Base-by-base conservation (phyloP, 2,329 filamentous ascomycete genomes). In the Fusarium nisikadoi region DNA sequence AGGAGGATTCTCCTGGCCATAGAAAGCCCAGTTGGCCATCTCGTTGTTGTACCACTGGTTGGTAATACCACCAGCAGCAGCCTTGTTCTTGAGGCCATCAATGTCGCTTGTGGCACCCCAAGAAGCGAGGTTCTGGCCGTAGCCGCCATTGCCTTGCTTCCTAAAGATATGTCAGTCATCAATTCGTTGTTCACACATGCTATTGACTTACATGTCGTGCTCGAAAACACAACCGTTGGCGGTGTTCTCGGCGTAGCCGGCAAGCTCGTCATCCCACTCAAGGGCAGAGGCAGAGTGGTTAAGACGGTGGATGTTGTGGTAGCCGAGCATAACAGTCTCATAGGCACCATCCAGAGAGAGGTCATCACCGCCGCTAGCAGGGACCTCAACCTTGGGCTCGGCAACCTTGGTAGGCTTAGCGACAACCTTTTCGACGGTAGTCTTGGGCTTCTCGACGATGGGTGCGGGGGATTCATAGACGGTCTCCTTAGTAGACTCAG, bases 61-160 rank as follows among this genome's bases (percentile, higher is more conserved):
- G 77, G 91, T 93, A 79, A 95, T 91, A 74, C 92, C 90, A 71
- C 88, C 85, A 59, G 90, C 89, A 70, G 93, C 86, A 50, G 90
- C 87, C 67, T 81, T 82, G 73, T 91, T 86, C 69, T 78, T 70
- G 68, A 81, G 72, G 53, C 63, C 70, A 47, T 76, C 72, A 29
- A 84, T 80, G 50, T 84, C 75, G 41, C 76, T 81, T 33, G 81
- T 81, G 53, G 81, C 81, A 52, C 83, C 87, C 79, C 81, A 86
- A 74, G 91, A 91, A 78, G 93, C 95, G 65, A 98, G 91, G 88
- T 98, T 99, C 85, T 99, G 96, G 71, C 96, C 96, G 79, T 96
- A 97, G 47, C 87, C 86, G 61, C 89, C 90, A 55, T 84, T 86
- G 70, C 89, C 88, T 50, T 88, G 84, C 31, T 84, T 80, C 76